Base-by-base conservation (phyloP, 2,329 filamentous ascomycete genomes). In the Stemphylium lycopersici region DNA sequence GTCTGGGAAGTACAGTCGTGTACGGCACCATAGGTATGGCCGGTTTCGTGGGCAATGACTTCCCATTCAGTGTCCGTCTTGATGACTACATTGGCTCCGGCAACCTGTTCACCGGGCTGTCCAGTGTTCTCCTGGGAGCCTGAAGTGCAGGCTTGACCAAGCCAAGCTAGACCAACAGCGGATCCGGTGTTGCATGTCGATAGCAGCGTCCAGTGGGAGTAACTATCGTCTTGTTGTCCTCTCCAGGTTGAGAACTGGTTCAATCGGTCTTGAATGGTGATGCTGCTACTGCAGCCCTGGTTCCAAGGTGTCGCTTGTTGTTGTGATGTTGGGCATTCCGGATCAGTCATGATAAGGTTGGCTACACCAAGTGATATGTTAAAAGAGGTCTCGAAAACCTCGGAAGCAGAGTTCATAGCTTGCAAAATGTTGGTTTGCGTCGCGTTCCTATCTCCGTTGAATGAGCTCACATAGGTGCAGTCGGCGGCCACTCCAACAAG, bases 11-110 rank as follows among this genome's bases (percentile, higher is more conserved):
- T 89, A 76, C 95, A 99, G 76, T 99, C 95, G 76, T 99, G 95
- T 8, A 97, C 91, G 4, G 93, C 95, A 40, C 93, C 93, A 74
- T 96, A 98, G 0, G 92, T 98, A 74, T 98, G 93, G 1, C 93
- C 93, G 3, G 88, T 88, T 76, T 98, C 93, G 72, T 98, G 93
- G 26, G 93, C 93, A 76, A 98, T 91, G 54, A 98, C 90, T 73
- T 97, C 92, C 93, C 93, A 98, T 72, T 96, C 93, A 3, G 86
- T 89, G 18, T 84, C 82, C 0, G 91, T 96, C 60, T 86, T 86
- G 22, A 95, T 87, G 18, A 99, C 91, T 1, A 99, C 90, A 70
- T 97, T 98, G 56, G 93, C 88, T 29, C 90, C 90, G 16, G 90
- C 87, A 26, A 96, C 89, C 0, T 87, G 90, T 75, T 95, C 90